These are phyloP conservation scores for Tricholoma matsutake DNA, from an alignment of 768 basidiomycete genomes.

Conservation along the genomic window DNA sequence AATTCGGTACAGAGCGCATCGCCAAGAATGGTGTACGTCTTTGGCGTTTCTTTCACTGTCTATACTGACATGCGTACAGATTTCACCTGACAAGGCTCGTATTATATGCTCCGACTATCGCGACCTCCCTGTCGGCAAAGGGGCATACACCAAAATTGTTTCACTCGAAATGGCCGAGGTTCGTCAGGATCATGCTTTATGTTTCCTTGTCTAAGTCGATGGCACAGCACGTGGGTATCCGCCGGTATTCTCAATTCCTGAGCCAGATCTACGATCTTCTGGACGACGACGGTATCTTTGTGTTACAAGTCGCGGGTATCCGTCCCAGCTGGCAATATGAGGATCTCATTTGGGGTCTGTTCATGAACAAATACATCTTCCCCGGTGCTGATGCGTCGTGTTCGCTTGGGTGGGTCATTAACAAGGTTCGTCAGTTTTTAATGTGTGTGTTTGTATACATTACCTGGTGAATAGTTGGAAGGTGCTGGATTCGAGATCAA, in stretches of 20 bases:
- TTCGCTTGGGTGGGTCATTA: slow-evolving; percentile 93
- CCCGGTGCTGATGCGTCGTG: slow-evolving; percentile 97
- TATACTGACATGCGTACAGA: slow-evolving; percentile 17
- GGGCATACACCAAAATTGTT: slow-evolving; percentile 91
- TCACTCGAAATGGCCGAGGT: slow-evolving; percentile 98
- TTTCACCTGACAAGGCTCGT: slow-evolving; percentile 68
- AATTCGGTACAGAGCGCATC: slow-evolving; percentile 90
- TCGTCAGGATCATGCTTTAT: slow-evolving; percentile 11
- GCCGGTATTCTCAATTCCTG: slow-evolving; percentile 87
- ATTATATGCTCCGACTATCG: slow-evolving; percentile 94
- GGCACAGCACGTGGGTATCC: slow-evolving; percentile 85
- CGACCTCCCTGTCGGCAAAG: slow-evolving; percentile 73
- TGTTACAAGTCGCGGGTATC: slow-evolving; percentile 96
- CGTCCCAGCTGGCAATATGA: slow-evolving; percentile 98
- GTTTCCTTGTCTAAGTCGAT: not conserved
- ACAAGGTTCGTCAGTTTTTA: slow-evolving; percentile 32
- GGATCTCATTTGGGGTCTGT: slow-evolving; percentile 95
- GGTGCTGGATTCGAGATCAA: slow-evolving; percentile 95
- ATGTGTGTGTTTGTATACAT: not conserved
- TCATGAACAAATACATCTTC: slow-evolving; percentile 99
- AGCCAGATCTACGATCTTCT: slow-evolving; percentile 90
- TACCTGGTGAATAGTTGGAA: slow-evolving; percentile 57
- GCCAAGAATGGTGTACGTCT: slow-evolving; percentile 63
- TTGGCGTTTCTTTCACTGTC: not conserved
- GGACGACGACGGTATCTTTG: slow-evolving; percentile 91